Percentiles rank a stretch among this genome's conserved stretches.
Evolutionary conservation across 2,329 filamentous ascomycete species (phyloP).

Genomic region (Ciborinia camelliae): DNA sequence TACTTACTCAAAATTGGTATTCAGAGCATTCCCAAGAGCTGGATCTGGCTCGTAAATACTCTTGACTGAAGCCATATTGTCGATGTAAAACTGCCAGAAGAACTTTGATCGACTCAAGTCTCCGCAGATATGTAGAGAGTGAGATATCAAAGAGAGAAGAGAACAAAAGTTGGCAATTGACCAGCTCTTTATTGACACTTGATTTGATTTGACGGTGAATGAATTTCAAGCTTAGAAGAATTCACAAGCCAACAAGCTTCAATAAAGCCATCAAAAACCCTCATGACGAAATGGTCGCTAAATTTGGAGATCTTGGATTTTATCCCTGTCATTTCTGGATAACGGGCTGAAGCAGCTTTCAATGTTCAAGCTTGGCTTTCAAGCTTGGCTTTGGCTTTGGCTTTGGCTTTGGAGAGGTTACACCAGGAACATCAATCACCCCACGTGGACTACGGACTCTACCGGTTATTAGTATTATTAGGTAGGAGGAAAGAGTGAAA

Average conservation of each 20-base stretch:
- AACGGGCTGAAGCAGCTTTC: no score
- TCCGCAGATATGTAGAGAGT: background rate
- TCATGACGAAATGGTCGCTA: slow-evolving; percentile 17
- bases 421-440: background rate
- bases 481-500: no score
- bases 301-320: slow-evolving; percentile 9
- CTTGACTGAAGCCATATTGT: slow-evolving; percentile 33
- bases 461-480: no score
- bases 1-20: slow-evolving; percentile 45
- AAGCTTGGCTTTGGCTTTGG: no score
- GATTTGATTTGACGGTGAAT: no score
- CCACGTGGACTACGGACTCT: background rate
- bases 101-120: slow-evolving; percentile 2
- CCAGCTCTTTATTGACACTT: slow-evolving; percentile 2
- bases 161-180: slow-evolving; percentile 23
- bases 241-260: background rate
- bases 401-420: background rate
- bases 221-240: slow-evolving; percentile 10
- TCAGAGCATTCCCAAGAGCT: slow-evolving; percentile 26
- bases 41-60: slow-evolving; percentile 29
- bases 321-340: background rate
- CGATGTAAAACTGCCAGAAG: slow-evolving; percentile 12
- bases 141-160: slow-evolving; percentile 7
- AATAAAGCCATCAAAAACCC: background rate
- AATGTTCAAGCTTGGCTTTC: no score